phyloP scores from a whole-genome alignment of 805 yeast genomes.

The Yamadazyma takamatsuzukensis region DNA sequence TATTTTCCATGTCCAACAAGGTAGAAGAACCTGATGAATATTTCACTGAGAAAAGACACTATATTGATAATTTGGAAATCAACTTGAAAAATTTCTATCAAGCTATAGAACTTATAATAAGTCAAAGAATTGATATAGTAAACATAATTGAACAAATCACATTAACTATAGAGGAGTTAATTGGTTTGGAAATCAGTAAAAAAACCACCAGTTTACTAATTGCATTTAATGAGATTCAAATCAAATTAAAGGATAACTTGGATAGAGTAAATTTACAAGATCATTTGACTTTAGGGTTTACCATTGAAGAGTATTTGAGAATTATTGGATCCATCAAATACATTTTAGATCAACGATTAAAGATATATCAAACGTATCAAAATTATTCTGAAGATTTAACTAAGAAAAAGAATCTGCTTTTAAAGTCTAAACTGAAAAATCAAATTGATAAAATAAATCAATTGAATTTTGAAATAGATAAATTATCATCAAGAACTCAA shows the following conservation, averaged over 20 bases:
- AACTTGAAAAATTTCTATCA: slow-evolving; percentile 67
- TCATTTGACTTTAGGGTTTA: slow-evolving; percentile 77
- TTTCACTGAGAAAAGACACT: slow-evolving; percentile 65
- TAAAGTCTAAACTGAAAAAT: slow-evolving; percentile 43
- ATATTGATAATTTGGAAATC: slow-evolving; percentile 66
- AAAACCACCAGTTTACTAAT: slow-evolving; percentile 58
- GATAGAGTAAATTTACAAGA: slow-evolving; percentile 83
- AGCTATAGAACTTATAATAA: slow-evolving; percentile 68
- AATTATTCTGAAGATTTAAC: slow-evolving; percentile 42
- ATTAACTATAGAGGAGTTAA: slow-evolving; percentile 50
- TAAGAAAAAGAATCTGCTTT: slow-evolving; percentile 44
- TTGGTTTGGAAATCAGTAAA: slow-evolving; percentile 71
- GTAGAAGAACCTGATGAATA: slow-evolving; percentile 75
- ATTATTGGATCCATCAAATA: slow-evolving; percentile 69
- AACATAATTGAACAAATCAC: slow-evolving; percentile 67
- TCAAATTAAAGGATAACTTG: slow-evolving; percentile 65
- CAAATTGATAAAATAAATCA: slow-evolving; percentile 61
- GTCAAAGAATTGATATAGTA: slow-evolving; percentile 73
- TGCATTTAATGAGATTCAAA: slow-evolving; percentile 71
- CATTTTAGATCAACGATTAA: slow-evolving; percentile 71
- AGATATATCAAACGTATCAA: slow-evolving; percentile 39
- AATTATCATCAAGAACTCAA: slow-evolving; percentile 50
- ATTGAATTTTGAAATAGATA: slow-evolving; percentile 57
- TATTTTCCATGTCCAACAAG: slow-evolving; percentile 66
- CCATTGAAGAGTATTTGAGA: slow-evolving; percentile 84